These are phyloP conservation scores for Taxawa tesnikishii DNA, from an alignment of 2,329 filamentous ascomycete genomes.

Conservation along the genomic window DNA sequence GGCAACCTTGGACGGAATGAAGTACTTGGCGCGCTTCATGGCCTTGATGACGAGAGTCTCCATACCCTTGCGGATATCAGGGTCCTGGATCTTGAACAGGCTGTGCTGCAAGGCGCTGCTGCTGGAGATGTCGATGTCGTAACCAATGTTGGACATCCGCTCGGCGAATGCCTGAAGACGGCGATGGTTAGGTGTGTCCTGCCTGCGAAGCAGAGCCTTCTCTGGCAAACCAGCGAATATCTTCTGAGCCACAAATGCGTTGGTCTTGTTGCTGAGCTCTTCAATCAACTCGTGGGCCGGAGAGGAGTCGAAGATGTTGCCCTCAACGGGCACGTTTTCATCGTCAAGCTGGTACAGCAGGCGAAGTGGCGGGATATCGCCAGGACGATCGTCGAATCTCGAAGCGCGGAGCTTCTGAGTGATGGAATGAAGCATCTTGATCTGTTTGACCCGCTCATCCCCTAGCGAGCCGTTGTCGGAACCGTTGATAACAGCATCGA, in stretches of 20 bases:
- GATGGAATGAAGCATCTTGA: slow-evolving; percentile 68
- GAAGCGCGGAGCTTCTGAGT: slow-evolving; percentile 83
- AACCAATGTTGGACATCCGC: slow-evolving; percentile 82
- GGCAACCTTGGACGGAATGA: slow-evolving; percentile 65
- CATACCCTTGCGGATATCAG: slow-evolving; percentile 90
- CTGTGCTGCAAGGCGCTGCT: slow-evolving; percentile 89
- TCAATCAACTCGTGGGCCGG: slow-evolving; percentile 86
- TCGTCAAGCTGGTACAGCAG: slow-evolving; percentile 91
- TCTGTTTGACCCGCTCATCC: slow-evolving; percentile 58
- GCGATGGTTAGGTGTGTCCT: slow-evolving; percentile 72
- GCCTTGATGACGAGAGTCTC: slow-evolving; percentile 90
- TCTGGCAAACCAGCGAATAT: slow-evolving; percentile 69
- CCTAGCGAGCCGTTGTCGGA: slow-evolving; percentile 46
- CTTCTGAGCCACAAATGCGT: slow-evolving; percentile 77
- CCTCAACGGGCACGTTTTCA: slow-evolving; percentile 92
- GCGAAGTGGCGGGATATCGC: slow-evolving; percentile 73
- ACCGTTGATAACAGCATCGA: slow-evolving; percentile 67
- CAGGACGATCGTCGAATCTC: slow-evolving; percentile 61
- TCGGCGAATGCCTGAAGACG: slow-evolving; percentile 85
- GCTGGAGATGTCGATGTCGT: slow-evolving; percentile 78
- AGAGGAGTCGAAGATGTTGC: slow-evolving; percentile 90
- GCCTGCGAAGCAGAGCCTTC: slow-evolving; percentile 82
- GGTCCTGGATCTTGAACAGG: slow-evolving; percentile 82
- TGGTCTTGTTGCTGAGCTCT: slow-evolving; percentile 88
- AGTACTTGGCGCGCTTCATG: slow-evolving; percentile 95